A percentile compares a stretch with the other conserved stretches of the same genome.
phyloP scores from a whole-genome alignment of 768 basidiomycete genomes.

The Cyclocybe aegerita region DNA sequence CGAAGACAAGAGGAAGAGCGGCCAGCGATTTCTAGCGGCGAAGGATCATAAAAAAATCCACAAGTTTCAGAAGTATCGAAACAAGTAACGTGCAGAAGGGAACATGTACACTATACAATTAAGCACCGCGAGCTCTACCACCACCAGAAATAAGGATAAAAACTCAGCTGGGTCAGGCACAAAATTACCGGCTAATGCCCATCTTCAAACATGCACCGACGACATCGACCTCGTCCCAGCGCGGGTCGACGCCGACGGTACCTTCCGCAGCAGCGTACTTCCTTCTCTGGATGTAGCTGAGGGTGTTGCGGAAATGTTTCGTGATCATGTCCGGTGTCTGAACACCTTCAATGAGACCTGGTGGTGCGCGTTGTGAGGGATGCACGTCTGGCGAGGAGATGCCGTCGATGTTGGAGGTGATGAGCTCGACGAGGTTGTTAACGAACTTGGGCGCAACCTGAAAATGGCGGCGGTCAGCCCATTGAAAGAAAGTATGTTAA shows the following conservation, averaged over 20 bases:
- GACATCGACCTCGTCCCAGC: constrained; percentile 89
- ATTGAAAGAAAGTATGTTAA: neutral
- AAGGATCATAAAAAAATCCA: too few relatives aligned
- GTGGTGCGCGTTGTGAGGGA: constrained; percentile 82
- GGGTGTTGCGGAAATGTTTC: constrained; percentile 90
- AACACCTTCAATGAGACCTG: constrained; percentile 89
- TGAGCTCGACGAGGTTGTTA: constrained; percentile 93
- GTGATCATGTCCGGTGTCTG: constrained; percentile 93
- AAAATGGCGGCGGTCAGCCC: neutral
- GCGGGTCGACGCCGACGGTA: constrained; percentile 37
- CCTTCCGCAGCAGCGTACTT: constrained; percentile 54
- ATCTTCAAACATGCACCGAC: constrained; percentile 89
- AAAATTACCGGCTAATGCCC: constrained; percentile 61
- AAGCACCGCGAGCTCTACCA: neutral
- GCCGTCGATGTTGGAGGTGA: constrained; percentile 91
- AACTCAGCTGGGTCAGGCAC: neutral
- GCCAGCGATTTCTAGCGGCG: too few relatives aligned
- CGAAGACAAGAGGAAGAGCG: too few relatives aligned
- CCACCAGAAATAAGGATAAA: neutral
- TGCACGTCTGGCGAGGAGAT: constrained; percentile 88
- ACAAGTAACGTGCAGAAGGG: too few relatives aligned
- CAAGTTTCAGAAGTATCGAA: too few relatives aligned
- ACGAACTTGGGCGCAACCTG: constrained; percentile 95
- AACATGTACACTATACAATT: too few relatives aligned
- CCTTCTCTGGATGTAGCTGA: constrained; percentile 77